Evolutionary conservation across 75 land plant genomes (phyloP).

Genomic region (Azolla pinnata): DNA sequence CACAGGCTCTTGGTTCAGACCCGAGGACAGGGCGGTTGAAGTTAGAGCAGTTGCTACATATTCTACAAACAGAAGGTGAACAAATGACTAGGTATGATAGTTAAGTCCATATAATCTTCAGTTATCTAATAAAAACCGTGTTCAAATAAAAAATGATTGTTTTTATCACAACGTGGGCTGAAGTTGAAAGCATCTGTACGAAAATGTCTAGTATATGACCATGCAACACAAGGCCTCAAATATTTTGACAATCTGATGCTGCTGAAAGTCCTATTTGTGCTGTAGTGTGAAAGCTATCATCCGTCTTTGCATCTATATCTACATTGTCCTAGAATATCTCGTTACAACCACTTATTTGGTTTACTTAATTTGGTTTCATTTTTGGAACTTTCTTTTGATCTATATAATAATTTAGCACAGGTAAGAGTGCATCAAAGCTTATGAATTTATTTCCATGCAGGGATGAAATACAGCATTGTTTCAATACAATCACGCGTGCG

Average conservation of each 20-base stretch:
- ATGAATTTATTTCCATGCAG: conserved; percentile 1
- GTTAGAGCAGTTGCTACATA: conserved; percentile 1
- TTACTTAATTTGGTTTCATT: neutral
- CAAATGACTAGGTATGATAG: conserved; percentile 14
- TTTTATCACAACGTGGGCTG: no score
- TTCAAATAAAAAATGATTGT: no score
- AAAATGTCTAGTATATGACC: neutral
- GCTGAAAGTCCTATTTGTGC: neutral
- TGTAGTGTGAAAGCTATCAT: neutral
- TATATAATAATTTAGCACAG: no score
- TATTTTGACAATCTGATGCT: neutral
- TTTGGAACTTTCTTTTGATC: neutral
- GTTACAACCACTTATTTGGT: neutral
- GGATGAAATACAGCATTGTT: conserved; percentile 14
- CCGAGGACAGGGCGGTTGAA: conserved; percentile 2
- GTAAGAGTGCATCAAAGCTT: neutral
- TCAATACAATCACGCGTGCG: conserved; percentile 1
- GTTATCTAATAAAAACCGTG: no score
- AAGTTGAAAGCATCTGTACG: neutral
- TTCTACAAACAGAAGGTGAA: conserved; percentile 20
- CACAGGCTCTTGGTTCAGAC: conserved; percentile 16
- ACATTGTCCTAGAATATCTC: neutral
- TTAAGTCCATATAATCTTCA: neutral
- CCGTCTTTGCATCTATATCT: neutral
- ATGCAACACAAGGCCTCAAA: neutral